Conservation (phyloP, 2,329 filamentous ascomycete genomes). For the Aureobasidium sp. region DNA sequence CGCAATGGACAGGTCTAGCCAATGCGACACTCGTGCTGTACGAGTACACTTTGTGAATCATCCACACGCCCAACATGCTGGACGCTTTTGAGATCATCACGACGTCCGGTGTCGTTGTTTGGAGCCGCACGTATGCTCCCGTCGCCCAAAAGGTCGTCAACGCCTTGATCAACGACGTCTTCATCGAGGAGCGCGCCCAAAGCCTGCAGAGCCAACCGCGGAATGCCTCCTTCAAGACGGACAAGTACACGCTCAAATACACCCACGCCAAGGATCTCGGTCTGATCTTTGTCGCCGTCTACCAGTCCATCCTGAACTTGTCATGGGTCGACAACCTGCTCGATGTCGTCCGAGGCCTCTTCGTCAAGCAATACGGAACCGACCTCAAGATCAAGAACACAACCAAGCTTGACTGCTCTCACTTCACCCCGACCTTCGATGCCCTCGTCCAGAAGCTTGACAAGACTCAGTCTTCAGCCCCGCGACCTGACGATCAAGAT, state of each 20-base stretch:
- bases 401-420: slow-evolving; percentile 65
- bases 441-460: slow-evolving; percentile 81
- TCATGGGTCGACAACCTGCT: slow-evolving; percentile 96
- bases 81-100: slow-evolving; percentile 96
- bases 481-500: slow-evolving; percentile 13
- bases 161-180: slow-evolving; percentile 89
- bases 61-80: slow-evolving; percentile 53
- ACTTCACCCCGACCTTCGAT: slow-evolving; percentile 90
- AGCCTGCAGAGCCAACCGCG: slow-evolving; percentile 43
- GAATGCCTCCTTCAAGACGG: slow-evolving; percentile 74
- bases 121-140: slow-evolving; percentile 78
- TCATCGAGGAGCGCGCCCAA: slow-evolving; percentile 85
- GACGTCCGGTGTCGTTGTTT: slow-evolving; percentile 91
- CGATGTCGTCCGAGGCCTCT: slow-evolving; percentile 88
- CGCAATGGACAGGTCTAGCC: neutral
- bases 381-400: slow-evolving; percentile 69
- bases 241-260: slow-evolving; percentile 94
- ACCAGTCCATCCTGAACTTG: slow-evolving; percentile 87
- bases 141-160: slow-evolving; percentile 82
- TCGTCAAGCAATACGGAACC: slow-evolving; percentile 80
- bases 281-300: slow-evolving; percentile 94
- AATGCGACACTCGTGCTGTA: neutral
- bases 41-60: neutral
- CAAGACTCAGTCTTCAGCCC: slow-evolving; percentile 37
- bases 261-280: slow-evolving; percentile 85